phyloP scores from a whole-genome alignment of 768 basidiomycete genomes.

The Pilatotrama ljubarskyi region DNA sequence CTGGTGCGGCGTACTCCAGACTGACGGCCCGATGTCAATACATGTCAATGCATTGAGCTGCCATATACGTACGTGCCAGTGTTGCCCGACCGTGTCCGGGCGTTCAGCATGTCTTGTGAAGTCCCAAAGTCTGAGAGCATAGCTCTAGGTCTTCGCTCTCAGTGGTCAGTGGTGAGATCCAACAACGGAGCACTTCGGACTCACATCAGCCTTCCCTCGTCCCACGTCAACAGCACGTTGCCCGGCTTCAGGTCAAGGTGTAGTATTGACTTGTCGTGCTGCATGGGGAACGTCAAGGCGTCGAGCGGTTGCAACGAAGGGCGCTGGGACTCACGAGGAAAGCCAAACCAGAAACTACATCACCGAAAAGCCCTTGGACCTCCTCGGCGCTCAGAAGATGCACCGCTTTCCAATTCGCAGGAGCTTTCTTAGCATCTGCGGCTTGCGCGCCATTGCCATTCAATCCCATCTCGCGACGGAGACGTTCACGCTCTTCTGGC shows the following conservation, averaged over 20 bases:
- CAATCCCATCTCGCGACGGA: conserved; percentile 50
- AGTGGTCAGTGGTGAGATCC: neutral
- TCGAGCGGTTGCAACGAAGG: neutral
- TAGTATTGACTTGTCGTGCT: conserved; percentile 84
- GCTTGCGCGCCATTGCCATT: conserved; percentile 24
- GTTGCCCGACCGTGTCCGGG: conserved; percentile 79
- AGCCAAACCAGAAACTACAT: conserved; percentile 82
- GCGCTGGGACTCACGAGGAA: conserved; percentile 60
- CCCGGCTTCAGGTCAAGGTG: conserved; percentile 95
- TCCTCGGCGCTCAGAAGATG: conserved; percentile 87
- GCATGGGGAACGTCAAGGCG: conserved; percentile 6
- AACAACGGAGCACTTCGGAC: conserved; percentile 26
- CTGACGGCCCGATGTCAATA: conserved; percentile 35
- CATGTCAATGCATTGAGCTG: neutral
- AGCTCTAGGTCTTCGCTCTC: conserved; percentile 68
- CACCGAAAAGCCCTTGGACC: conserved; percentile 75
- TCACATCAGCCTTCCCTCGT: conserved; percentile 80
- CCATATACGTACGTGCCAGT: conserved; percentile 77
- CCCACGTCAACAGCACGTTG: conserved; percentile 90
- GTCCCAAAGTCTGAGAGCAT: conserved; percentile 98
- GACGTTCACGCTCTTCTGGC: conserved; percentile 61
- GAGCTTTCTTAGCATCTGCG: neutral
- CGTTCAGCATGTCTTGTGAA: conserved; percentile 84
- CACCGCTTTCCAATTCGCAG: conserved; percentile 63
- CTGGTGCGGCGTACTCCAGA: conserved; percentile 87